These are phyloP conservation scores for Candida silvicultrix DNA, from an alignment of 805 yeast species.

Conservation along the genomic window DNA sequence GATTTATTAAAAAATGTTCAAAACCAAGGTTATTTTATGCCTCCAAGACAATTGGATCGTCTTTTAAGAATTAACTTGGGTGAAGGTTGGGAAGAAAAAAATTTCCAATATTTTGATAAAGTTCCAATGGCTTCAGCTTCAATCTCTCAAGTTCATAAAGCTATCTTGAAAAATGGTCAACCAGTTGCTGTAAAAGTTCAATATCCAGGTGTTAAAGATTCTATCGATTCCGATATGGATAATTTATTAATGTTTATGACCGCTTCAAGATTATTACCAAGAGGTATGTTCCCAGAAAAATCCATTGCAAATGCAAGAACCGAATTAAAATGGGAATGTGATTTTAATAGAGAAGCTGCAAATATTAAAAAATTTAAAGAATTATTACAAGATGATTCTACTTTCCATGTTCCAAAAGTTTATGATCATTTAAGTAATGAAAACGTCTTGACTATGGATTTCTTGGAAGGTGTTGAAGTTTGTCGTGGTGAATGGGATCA, in stretches of 20 bases:
- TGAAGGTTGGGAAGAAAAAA: slow-evolving; percentile 61
- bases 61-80: slow-evolving; percentile 75
- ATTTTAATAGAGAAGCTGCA: slow-evolving; percentile 83
- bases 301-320: slow-evolving; percentile 90
- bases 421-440: slow-evolving; percentile 71
- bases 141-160: slow-evolving; percentile 93
- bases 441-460: slow-evolving; percentile 85
- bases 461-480: slow-evolving; percentile 77
- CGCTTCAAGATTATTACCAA: slow-evolving; percentile 83
- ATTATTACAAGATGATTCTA: slow-evolving; percentile 51
- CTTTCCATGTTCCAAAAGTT: slow-evolving; percentile 77
- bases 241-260: slow-evolving; percentile 75
- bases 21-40: slow-evolving; percentile 96
- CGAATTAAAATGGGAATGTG: slow-evolving; percentile 97
- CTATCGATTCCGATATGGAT: slow-evolving; percentile 91
- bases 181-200: slow-evolving; percentile 93
- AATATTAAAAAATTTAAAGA: slow-evolving; percentile 64
- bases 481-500: slow-evolving; percentile 73
- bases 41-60: slow-evolving; percentile 77
- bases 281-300: slow-evolving; percentile 85
- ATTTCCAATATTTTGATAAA: slow-evolving; percentile 71
- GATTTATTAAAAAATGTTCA: slow-evolving; percentile 78
- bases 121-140: slow-evolving; percentile 96
- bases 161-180: slow-evolving; percentile 57
- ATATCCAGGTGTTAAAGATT: slow-evolving; percentile 92